phyloP scores from a whole-genome alignment of 805 yeast genomes.

The Saturnispora galanensis region DNA sequence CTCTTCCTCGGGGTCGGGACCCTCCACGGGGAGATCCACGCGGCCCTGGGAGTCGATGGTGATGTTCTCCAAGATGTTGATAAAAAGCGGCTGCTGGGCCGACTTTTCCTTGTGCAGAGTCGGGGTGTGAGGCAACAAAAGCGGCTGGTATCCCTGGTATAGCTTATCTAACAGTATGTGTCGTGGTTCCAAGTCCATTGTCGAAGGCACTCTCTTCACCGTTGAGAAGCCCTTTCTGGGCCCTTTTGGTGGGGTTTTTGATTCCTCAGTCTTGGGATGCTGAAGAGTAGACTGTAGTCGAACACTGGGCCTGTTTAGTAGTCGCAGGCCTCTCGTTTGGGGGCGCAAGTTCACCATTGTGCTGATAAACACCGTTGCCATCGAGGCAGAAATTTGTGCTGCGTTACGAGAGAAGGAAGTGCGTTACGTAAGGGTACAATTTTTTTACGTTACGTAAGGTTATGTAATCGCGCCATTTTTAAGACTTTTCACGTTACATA shows the following conservation, averaged over 20 bases:
- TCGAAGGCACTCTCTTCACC: constrained; percentile 27
- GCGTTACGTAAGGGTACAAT: no score
- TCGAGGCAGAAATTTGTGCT: no score
- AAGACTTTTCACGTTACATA: no score
- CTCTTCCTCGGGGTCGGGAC: constrained; percentile 8
- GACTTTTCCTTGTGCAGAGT: constrained; percentile 16
- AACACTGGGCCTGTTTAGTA: no score
- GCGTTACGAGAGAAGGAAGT: no score
- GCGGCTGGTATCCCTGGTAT: constrained; percentile 29
- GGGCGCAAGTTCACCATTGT: no score
- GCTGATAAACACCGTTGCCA: no score
- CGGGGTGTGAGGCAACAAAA: constrained; percentile 25
- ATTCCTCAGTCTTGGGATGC: not conserved
- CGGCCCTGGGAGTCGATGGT: constrained; percentile 14
- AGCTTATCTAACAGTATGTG: constrained; percentile 27
- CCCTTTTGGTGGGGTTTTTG: not conserved
- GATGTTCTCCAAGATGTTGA: constrained; percentile 27
- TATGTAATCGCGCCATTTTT: no score
- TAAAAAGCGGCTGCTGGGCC: constrained; percentile 21
- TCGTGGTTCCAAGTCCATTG: constrained; percentile 24
- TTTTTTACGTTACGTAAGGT: no score
- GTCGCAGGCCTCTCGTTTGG: no score
- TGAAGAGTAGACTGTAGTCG: not conserved
- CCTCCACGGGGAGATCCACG: constrained; percentile 1
- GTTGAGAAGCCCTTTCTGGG: constrained; percentile 24